These are phyloP conservation scores for Plasmodium chabaudi DNA, from an alignment of 169 alveolate genomes.

Conservation along the genomic window DNA sequence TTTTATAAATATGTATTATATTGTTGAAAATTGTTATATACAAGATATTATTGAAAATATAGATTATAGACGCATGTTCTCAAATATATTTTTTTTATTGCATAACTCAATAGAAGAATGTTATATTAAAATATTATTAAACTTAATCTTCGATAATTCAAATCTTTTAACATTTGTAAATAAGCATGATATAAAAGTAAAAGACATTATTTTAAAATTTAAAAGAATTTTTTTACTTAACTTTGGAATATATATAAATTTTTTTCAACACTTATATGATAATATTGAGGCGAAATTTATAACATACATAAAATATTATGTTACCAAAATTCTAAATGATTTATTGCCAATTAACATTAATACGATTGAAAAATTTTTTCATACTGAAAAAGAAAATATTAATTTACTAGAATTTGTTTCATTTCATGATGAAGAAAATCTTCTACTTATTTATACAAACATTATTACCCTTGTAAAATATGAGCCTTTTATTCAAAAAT, in stretches of 20 bases:
- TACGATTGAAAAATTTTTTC: conserved; percentile 9
- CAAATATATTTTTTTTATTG: conserved; percentile 48
- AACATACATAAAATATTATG: conserved; percentile 39
- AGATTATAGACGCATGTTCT: conserved; percentile 38
- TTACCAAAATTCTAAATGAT: conserved; percentile 47
- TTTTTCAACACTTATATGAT: conserved; percentile 69
- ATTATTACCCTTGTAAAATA: conserved; percentile 43
- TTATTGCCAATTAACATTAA: conserved; percentile 44
- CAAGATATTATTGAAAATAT: conserved; percentile 59
- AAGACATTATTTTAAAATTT: conserved; percentile 41
- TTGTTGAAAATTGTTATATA: conserved; percentile 14
- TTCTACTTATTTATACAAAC: conserved; percentile 18
- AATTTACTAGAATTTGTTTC: conserved; percentile 37
- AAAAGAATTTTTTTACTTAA: conserved; percentile 47
- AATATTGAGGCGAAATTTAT: conserved; percentile 44
- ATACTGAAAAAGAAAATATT: conserved; percentile 34
- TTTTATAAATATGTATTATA: conserved; percentile 14
- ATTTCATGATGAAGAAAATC: conserved; percentile 47
- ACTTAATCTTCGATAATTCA: conserved; percentile 32
- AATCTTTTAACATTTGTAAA: conserved; percentile 15
- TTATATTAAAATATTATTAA: conserved; percentile 35
- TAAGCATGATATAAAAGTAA: conserved; percentile 44
- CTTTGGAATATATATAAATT: conserved; percentile 58
- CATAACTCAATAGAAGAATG: conserved; percentile 49
- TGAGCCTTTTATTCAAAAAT: conserved; percentile 36